phyloP scores from a whole-genome alignment of 2,329 filamentous ascomycete species.

The Fusarium algeriense region DNA sequence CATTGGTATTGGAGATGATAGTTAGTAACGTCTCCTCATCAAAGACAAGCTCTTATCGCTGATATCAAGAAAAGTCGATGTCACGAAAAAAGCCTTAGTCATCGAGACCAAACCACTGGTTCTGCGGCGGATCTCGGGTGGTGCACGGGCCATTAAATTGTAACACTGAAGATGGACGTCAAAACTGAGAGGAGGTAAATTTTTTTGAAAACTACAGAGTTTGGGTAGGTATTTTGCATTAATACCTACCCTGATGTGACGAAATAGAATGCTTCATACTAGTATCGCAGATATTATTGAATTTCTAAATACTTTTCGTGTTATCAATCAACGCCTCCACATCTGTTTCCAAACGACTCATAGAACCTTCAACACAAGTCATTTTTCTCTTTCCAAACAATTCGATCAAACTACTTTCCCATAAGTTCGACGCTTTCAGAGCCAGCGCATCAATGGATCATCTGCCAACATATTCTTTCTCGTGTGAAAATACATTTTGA shows the following conservation, averaged over 20 bases:
- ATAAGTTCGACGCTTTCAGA: not conserved
- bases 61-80: conserved; percentile 37
- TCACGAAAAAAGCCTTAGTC: conserved; percentile 35
- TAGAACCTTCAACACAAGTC: not conserved
- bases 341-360: not conserved
- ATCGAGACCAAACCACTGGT: conserved; percentile 25
- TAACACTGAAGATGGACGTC: not conserved
- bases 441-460: not conserved
- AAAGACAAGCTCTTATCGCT: conserved; percentile 31
- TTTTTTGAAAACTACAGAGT: not conserved
- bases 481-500: not conserved
- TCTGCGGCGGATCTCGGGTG: conserved; percentile 16
- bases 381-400: conserved; percentile 7
- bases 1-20: conserved; percentile 30
- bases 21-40: not conserved
- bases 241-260: not conserved
- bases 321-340: not conserved
- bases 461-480: not conserved
- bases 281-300: not conserved
- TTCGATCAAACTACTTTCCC: not conserved
- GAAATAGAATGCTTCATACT: not conserved
- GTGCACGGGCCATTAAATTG: conserved; percentile 20
- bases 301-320: not conserved
- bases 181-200: not conserved
- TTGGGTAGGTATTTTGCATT: not conserved